These are phyloP conservation scores for Tulasnella sp. DNA, from an alignment of 768 basidiomycete genomes.

Conservation along the genomic window DNA sequence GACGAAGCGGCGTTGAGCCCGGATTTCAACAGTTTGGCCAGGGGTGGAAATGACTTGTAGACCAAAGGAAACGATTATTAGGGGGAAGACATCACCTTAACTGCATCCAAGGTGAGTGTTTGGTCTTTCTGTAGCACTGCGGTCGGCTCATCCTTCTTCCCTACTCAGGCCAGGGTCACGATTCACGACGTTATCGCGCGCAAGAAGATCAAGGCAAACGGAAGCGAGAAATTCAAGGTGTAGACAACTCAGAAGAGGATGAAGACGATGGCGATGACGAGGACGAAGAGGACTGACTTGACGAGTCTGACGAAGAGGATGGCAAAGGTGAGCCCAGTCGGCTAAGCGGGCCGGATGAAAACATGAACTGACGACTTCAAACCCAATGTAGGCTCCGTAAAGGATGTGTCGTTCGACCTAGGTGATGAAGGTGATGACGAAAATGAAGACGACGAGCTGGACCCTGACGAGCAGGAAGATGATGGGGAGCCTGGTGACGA, in stretches of 20 bases:
- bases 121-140: neutral
- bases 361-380: conserved; percentile 14
- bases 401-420: neutral
- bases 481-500: conserved; percentile 16
- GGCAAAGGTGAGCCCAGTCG: neutral
- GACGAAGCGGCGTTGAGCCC: conserved; percentile 58
- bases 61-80: conserved; percentile 19
- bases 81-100: neutral
- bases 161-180: no score
- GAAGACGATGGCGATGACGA: conserved; percentile 26
- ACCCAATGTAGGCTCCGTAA: neutral
- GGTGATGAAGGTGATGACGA: conserved; percentile 27
- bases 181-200: conserved; percentile 85
- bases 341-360: neutral
- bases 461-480: conserved; percentile 14
- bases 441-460: conserved; percentile 21
- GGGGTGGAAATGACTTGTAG: conserved; percentile 56
- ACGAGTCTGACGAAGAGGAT: conserved; percentile 30
- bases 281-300: conserved; percentile 23
- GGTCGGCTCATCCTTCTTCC: no score
- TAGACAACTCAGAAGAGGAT: conserved; percentile 14
- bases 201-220: conserved; percentile 39
- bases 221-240: conserved; percentile 35
- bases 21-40: conserved; percentile 64
- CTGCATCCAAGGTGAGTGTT: neutral